phyloP scores from a whole-genome alignment of 2,329 filamentous ascomycete species.

The Boeremia exigua region DNA sequence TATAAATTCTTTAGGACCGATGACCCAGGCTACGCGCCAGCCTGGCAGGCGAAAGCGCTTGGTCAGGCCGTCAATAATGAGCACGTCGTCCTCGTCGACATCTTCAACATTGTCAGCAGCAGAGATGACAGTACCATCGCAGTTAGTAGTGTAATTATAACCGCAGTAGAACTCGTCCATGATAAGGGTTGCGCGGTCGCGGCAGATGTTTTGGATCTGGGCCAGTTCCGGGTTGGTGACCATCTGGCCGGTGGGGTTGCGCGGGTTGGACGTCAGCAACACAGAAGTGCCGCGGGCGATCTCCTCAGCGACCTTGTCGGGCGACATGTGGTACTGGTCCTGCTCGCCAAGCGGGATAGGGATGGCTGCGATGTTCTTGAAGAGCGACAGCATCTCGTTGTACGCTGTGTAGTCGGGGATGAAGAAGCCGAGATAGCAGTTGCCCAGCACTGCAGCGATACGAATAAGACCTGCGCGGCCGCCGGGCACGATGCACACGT shows the following conservation, averaged over 20 bases:
- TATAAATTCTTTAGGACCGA: slow-evolving; percentile 96
- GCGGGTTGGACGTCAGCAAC: slow-evolving; percentile 92
- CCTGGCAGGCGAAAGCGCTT: slow-evolving; percentile 96
- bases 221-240: slow-evolving; percentile 83
- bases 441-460: slow-evolving; percentile 91
- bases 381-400: slow-evolving; percentile 94
- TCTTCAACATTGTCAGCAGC: slow-evolving; percentile 89
- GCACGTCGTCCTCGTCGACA: slow-evolving; percentile 78
- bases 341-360: slow-evolving; percentile 74
- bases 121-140: slow-evolving; percentile 87
- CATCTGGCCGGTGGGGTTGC: slow-evolving; percentile 91
- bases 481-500: slow-evolving; percentile 94
- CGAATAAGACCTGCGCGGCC: slow-evolving; percentile 91
- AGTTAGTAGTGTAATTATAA: slow-evolving; percentile 94
- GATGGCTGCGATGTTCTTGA: slow-evolving; percentile 72
- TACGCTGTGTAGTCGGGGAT: slow-evolving; percentile 94
- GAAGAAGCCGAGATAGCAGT: slow-evolving; percentile 92
- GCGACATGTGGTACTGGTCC: slow-evolving; percentile 91
- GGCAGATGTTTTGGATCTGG: slow-evolving; percentile 91
- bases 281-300: slow-evolving; percentile 80
- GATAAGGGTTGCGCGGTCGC: slow-evolving; percentile 87
- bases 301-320: slow-evolving; percentile 90
- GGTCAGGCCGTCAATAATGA: slow-evolving; percentile 94
- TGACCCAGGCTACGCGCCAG: slow-evolving; percentile 95
- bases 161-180: slow-evolving; percentile 92